Evolutionary conservation across 257 asterid genomes (phyloP).

Genomic region (Penstemon barbatus): DNA sequence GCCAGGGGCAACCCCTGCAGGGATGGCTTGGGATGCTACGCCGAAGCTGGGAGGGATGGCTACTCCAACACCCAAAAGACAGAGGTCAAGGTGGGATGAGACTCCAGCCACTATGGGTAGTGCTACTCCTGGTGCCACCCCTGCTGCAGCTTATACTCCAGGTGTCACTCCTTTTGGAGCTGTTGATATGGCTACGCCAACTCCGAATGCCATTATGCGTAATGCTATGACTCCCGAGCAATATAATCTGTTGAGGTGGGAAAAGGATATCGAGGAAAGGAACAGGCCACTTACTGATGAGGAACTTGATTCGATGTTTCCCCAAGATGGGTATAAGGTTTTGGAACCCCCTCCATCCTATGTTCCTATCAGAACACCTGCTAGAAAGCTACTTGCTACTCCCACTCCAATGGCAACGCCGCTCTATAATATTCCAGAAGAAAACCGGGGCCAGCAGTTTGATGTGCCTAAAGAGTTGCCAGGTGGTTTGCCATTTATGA

Average conservation of each 20-base stretch:
- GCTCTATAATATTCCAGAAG: slow-evolving; percentile 72
- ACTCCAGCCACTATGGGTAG: slow-evolving; percentile 96
- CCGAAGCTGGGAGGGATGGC: slow-evolving; percentile 76
- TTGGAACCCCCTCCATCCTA: slow-evolving; percentile 83
- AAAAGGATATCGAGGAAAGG: slow-evolving; percentile 89
- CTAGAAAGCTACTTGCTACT: slow-evolving; percentile 86
- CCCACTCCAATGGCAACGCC: slow-evolving; percentile 89
- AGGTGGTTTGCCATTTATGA: slow-evolving; percentile 83
- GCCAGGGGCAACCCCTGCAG: slow-evolving; percentile 91
- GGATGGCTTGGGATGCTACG: slow-evolving; percentile 95
- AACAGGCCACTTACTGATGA: slow-evolving; percentile 83
- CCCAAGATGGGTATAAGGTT: slow-evolving; percentile 83
- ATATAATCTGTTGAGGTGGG: slow-evolving; percentile 83
- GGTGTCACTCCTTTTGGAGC: slow-evolving; percentile 87
- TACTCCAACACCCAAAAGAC: slow-evolving; percentile 90
- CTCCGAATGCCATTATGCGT: slow-evolving; percentile 78
- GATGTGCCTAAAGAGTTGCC: slow-evolving; percentile 91
- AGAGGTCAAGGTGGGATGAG: slow-evolving; percentile 98
- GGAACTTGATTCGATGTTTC: slow-evolving; percentile 86
- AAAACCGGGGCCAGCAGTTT: slow-evolving; percentile 78
- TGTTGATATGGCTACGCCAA: slow-evolving; percentile 80
- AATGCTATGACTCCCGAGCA: slow-evolving; percentile 88
- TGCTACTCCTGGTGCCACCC: slow-evolving; percentile 92
- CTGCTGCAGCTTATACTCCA: slow-evolving; percentile 79
- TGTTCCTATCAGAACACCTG: slow-evolving; percentile 93